Percentiles rank a stretch among this genome's conserved stretches.
Evolutionary conservation across 352 stramenopile species (phyloP).

Genomic region (Thraustotheca clavata): DNA sequence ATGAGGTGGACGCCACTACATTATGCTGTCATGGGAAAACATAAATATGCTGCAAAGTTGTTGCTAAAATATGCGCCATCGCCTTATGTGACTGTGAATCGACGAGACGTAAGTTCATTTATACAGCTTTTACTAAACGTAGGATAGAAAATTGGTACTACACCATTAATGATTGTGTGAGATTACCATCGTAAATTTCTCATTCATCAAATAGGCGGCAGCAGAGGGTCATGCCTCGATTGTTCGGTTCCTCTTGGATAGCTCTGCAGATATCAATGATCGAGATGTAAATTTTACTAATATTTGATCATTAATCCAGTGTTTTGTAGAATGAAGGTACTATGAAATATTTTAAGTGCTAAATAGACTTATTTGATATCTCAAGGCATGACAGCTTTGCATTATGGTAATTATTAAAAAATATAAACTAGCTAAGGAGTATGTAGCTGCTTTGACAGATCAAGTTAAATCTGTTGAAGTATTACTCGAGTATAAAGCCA

Average conservation of each 20-base stretch:
- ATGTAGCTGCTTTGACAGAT: slow-evolving; percentile 57
- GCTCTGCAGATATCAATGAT: slow-evolving; percentile 71
- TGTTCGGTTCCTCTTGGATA: slow-evolving; percentile 49
- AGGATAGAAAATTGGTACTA: slow-evolving; percentile 68
- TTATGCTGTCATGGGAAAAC: slow-evolving; percentile 66
- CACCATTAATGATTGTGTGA: slow-evolving; percentile 62
- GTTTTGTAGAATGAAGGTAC: slow-evolving; percentile 13
- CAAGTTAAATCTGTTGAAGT: slow-evolving; percentile 53
- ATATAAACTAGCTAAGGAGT: background rate
- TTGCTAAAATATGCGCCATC: slow-evolving; percentile 64
- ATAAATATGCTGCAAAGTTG: slow-evolving; percentile 39
- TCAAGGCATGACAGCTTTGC: slow-evolving; percentile 62
- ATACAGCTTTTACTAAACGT: background rate
- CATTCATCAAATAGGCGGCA: slow-evolving; percentile 39
- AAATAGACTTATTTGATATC: background rate
- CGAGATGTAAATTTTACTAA: slow-evolving; percentile 43
- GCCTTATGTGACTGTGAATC: slow-evolving; percentile 69
- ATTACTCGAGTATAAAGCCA: slow-evolving; percentile 52
- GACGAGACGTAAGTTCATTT: slow-evolving; percentile 45
- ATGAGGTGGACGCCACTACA: slow-evolving; percentile 76
- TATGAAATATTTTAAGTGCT: background rate
- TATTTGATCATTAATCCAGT: background rate
- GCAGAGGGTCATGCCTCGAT: slow-evolving; percentile 56
- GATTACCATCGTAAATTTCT: too few species aligned
- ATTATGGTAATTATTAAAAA: slow-evolving; percentile 48